These are phyloP conservation scores for Haberlea rhodopensis DNA, from an alignment of 257 asterid species.

Conservation along the genomic window DNA sequence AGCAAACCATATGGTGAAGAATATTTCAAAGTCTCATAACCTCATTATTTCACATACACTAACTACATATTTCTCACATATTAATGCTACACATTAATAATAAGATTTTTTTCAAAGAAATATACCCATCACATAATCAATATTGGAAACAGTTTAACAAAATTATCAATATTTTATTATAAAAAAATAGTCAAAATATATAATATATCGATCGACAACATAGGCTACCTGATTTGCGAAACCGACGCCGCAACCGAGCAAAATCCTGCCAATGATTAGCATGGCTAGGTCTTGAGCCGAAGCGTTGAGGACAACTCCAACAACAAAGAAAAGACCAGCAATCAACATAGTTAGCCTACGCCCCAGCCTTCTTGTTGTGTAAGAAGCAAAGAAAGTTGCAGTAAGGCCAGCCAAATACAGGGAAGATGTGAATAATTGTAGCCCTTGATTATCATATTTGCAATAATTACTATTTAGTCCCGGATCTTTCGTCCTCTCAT, in stretches of 20 bases:
- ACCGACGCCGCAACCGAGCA: conserved; percentile 89
- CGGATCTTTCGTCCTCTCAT: conserved; percentile 29
- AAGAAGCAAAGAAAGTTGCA: conserved; percentile 83
- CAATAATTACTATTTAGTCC: conserved; percentile 65
- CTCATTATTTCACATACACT: too few species aligned
- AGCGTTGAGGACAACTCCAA: conserved; percentile 63
- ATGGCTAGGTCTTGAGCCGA: conserved; percentile 79
- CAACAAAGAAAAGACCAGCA: conserved; percentile 66
- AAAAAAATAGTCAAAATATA: too few species aligned
- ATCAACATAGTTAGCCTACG: conserved; percentile 68
- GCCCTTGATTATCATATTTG: conserved; percentile 82
- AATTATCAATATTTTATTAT: too few species aligned
- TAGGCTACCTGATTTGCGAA: conserved; percentile 96
- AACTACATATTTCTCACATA: too few species aligned
- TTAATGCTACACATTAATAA: too few species aligned
- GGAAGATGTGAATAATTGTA: conserved; percentile 85
- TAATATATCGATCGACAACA: too few species aligned
- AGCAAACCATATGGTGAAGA: too few species aligned
- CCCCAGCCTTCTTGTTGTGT: conserved; percentile 74
- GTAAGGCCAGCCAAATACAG: conserved; percentile 77
- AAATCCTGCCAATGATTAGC: conserved; percentile 83
- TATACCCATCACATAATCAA: too few species aligned
- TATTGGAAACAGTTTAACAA: too few species aligned
- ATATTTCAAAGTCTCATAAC: too few species aligned
- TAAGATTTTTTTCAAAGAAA: too few species aligned